These are phyloP conservation scores for Lithohypha guttulata DNA, from an alignment of 2,329 filamentous ascomycete species.

Conservation along the genomic window DNA sequence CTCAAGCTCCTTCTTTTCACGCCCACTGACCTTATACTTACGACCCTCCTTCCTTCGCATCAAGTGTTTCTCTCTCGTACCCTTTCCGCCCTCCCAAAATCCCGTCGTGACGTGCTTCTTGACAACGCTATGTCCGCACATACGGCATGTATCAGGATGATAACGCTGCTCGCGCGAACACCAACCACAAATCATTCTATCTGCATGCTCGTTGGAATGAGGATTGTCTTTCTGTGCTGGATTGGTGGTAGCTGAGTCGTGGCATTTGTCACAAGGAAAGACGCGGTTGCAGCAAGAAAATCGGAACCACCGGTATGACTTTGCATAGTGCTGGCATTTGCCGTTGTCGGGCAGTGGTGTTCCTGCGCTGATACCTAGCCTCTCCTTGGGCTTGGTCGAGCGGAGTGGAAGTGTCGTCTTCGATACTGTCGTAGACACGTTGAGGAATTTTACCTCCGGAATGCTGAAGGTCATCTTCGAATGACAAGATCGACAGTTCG, in stretches of 20 bases:
- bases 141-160: constrained; percentile 60
- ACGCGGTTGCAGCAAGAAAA: constrained; percentile 49
- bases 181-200: constrained; percentile 68
- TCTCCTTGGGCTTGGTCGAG: constrained; percentile 31
- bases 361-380: constrained; percentile 44
- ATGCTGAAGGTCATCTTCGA: constrained; percentile 68
- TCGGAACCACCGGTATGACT: constrained; percentile 48
- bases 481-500: constrained; percentile 71
- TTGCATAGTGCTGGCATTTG: constrained; percentile 44
- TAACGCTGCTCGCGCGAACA: constrained; percentile 75
- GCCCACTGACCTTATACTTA: constrained; percentile 16
- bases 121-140: constrained; percentile 61
- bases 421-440: constrained; percentile 42
- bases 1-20: constrained; percentile 5
- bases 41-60: constrained; percentile 55
- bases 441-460: constrained; percentile 66
- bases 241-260: constrained; percentile 40
- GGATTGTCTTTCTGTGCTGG: constrained; percentile 22
- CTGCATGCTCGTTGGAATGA: constrained; percentile 71
- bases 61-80: constrained; percentile 57
- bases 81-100: constrained; percentile 82
- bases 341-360: constrained; percentile 44
- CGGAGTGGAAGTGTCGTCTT: constrained; percentile 7
- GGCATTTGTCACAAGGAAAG: constrained; percentile 56
- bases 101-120: constrained; percentile 53